Conservation (phyloP, 2,329 filamentous ascomycete species). For the Periconia sp. region DNA sequence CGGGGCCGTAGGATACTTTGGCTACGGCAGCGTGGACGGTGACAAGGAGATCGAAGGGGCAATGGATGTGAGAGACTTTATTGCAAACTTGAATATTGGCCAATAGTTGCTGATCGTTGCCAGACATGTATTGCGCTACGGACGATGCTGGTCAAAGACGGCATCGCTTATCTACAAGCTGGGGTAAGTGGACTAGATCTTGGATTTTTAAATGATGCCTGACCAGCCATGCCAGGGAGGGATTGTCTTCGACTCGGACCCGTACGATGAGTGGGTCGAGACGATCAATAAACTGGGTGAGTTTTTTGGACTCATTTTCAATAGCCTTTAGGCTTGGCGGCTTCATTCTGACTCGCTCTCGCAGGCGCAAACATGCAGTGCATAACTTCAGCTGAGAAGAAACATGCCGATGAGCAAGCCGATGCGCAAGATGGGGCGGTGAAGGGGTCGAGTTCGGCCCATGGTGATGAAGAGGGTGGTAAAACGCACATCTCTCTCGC, state of each 20-base stretch:
- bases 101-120: slow-evolving; percentile 23
- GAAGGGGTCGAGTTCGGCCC: slow-evolving; percentile 5
- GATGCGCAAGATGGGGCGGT: slow-evolving; percentile 22
- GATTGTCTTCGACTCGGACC: slow-evolving; percentile 73
- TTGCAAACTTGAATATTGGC: slow-evolving; percentile 8
- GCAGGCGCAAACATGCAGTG: slow-evolving; percentile 78
- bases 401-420: slow-evolving; percentile 60
- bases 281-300: slow-evolving; percentile 91
- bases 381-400: slow-evolving; percentile 81
- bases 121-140: slow-evolving; percentile 73
- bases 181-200: slow-evolving; percentile 68
- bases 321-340: slow-evolving; percentile 12
- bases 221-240: slow-evolving; percentile 35
- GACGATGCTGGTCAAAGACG: slow-evolving; percentile 94
- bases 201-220: slow-evolving; percentile 22
- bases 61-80: slow-evolving; percentile 68
- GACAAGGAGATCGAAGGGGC: slow-evolving; percentile 73
- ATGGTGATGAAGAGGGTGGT: slow-evolving; percentile 18
- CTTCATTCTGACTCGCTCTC: slow-evolving; percentile 25
- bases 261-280: slow-evolving; percentile 90
- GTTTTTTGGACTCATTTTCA: slow-evolving; percentile 10
- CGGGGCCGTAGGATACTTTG: slow-evolving; percentile 95
- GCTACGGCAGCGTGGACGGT: slow-evolving; percentile 74
- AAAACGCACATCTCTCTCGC: slow-evolving; percentile 34
- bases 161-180: slow-evolving; percentile 87